A percentile compares a stretch with the other conserved stretches of the same genome.
Evolutionary conservation across 352 stramenopile species (phyloP).

Genomic region (Phytophthora multivora): DNA sequence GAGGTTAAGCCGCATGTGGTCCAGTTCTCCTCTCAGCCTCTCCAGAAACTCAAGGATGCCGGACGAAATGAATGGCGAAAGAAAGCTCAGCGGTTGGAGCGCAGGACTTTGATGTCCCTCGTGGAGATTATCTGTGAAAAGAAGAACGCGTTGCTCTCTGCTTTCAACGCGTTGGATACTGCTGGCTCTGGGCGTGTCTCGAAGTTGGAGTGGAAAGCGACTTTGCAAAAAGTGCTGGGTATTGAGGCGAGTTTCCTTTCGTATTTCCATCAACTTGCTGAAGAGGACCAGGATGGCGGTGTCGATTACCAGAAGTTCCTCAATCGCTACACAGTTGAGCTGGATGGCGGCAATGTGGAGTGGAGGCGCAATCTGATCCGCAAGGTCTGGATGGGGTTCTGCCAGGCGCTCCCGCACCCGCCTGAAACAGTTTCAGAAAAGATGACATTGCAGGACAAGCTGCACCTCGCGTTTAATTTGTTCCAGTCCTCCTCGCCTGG

Average conservation of each 20-base stretch:
- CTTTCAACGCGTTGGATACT: conserved; percentile 54
- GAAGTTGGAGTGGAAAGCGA: conserved; percentile 75
- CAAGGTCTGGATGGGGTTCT: conserved; percentile 76
- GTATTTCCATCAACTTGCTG: conserved; percentile 71
- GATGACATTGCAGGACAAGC: conserved; percentile 63
- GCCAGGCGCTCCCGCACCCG: conserved; percentile 48
- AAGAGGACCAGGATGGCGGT: conserved; percentile 42
- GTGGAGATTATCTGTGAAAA: conserved; percentile 85
- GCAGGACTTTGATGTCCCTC: conserved; percentile 78
- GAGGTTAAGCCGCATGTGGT: conserved; percentile 92
- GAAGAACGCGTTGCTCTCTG: conserved; percentile 55
- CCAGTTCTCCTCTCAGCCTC: conserved; percentile 89
- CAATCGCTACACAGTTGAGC: conserved; percentile 73
- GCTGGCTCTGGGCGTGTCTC: conserved; percentile 46
- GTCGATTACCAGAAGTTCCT: conserved; percentile 82
- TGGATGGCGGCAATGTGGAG: conserved; percentile 61
- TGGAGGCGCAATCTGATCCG: conserved; percentile 72
- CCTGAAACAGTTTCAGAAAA: conserved; percentile 48
- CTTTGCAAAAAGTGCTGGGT: conserved; percentile 57
- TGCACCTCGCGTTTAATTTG: conserved; percentile 73
- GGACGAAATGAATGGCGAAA: conserved; percentile 82
- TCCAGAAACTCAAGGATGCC: conserved; percentile 73
- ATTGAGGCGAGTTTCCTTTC: conserved; percentile 73
- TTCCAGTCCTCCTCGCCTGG: conserved; percentile 43
- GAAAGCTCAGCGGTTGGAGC: conserved; percentile 72